Evolutionary conservation across 2,329 filamentous ascomycete species (phyloP).

Genomic region (Colletotrichum musae): DNA sequence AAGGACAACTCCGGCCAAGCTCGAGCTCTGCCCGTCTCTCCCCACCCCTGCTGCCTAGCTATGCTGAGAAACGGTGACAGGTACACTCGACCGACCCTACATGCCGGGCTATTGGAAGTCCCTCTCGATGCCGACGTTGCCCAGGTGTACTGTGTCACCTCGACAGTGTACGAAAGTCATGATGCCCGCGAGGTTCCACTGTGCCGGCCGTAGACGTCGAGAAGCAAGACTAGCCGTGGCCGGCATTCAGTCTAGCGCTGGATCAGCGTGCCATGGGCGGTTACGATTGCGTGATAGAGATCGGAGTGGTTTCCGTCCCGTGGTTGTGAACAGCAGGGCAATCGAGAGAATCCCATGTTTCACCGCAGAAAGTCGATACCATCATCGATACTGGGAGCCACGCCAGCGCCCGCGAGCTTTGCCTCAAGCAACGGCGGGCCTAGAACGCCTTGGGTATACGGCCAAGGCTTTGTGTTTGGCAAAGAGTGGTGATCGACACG

Average conservation of each 20-base stretch:
- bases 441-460: neutral
- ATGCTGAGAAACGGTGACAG: slow-evolving; percentile 15
- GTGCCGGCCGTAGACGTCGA: slow-evolving; percentile 27
- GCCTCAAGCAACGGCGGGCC: neutral
- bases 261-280: slow-evolving; percentile 31
- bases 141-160: slow-evolving; percentile 10
- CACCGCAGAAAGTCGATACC: slow-evolving; percentile 36
- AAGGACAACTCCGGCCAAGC: neutral
- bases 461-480: neutral
- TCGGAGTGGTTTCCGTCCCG: slow-evolving; percentile 22
- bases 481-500: slow-evolving; percentile 26
- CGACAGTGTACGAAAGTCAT: slow-evolving; percentile 14
- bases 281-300: slow-evolving; percentile 27
- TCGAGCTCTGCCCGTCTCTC: neutral
- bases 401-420: neutral
- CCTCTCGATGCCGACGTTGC: neutral
- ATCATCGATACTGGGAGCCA: slow-evolving; percentile 30
- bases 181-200: slow-evolving; percentile 19
- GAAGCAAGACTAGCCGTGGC: neutral
- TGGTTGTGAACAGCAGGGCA: slow-evolving; percentile 1
- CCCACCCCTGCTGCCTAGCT: neutral
- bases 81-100: slow-evolving; percentile 25
- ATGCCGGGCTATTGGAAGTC: neutral
- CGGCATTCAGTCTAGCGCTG: slow-evolving; percentile 22
- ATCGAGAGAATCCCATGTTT: slow-evolving; percentile 40